phyloP scores from a whole-genome alignment of 2,329 filamentous ascomycete species.

The Calonectria hawksworthii region DNA sequence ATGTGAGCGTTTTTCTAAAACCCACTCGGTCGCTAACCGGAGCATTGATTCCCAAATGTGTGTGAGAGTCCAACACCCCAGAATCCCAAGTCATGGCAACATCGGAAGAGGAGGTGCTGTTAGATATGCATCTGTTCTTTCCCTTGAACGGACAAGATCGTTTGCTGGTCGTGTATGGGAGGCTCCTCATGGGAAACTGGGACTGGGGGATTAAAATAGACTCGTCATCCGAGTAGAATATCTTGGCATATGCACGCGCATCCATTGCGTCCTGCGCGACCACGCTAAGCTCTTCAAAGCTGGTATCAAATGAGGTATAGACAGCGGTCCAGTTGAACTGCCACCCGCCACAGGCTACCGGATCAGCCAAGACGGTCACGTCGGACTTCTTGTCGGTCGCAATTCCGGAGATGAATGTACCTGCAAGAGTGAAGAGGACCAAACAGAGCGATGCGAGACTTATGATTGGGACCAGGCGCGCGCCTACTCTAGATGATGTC shows the following conservation, averaged over 20 bases:
- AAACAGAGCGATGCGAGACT: not conserved
- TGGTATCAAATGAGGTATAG: not conserved
- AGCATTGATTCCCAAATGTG: not conserved
- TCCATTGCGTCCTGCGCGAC: not conserved
- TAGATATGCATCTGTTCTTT: not conserved
- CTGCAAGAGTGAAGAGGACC: not conserved
- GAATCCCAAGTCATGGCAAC: not conserved
- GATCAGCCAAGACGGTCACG: not conserved
- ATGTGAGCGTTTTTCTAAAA: not conserved
- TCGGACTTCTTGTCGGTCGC: not conserved
- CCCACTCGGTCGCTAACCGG: not conserved
- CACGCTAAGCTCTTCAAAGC: not conserved
- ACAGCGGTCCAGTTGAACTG: not conserved
- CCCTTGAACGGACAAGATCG: not conserved
- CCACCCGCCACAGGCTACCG: not conserved
- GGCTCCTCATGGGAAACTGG: not conserved
- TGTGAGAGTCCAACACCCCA: not conserved
- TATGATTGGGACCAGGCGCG: not conserved
- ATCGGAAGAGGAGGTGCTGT: not conserved
- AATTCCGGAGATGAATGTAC: not conserved
- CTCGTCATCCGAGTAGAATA: not conserved
- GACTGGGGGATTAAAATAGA: not conserved
- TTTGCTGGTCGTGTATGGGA: not conserved
- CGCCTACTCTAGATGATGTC: not conserved
- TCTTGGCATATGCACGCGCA: not conserved